Conservation (phyloP, 345 rosid genomes). For the Brassica rapa region DNA sequence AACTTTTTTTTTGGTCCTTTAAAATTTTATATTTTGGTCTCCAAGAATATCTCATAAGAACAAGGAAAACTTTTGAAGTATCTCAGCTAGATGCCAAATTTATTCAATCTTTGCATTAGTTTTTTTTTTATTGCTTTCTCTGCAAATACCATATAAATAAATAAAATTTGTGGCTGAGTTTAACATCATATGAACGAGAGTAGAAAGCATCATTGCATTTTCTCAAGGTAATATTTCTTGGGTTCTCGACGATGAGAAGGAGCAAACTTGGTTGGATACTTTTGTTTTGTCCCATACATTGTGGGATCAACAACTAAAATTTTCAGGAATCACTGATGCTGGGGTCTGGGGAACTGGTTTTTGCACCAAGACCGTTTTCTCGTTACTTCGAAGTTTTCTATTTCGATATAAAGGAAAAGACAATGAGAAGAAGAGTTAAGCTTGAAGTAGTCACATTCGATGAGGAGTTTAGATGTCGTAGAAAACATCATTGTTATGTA, state of each 20-base stretch:
- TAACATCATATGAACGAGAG: too few species aligned
- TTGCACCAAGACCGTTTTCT: background rate
- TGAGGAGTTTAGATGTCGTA: conserved; percentile 6
- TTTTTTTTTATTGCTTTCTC: too few species aligned
- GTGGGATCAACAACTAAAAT: conserved; percentile 1
- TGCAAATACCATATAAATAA: too few species aligned
- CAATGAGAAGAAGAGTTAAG: background rate
- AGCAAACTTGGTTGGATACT: background rate
- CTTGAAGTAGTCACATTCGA: background rate
- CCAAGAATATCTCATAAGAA: too few species aligned
- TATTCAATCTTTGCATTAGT: too few species aligned
- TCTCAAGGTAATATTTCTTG: background rate
- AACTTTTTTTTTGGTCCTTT: too few species aligned
- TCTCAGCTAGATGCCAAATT: too few species aligned
- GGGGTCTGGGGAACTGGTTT: background rate
- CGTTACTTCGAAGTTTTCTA: background rate
- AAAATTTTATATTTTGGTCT: too few species aligned
- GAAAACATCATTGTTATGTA: background rate
- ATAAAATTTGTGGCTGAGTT: too few species aligned
- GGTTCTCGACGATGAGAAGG: background rate
- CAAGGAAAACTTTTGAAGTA: too few species aligned
- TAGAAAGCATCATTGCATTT: too few species aligned
- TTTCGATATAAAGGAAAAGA: background rate
- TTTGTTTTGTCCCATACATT: background rate
- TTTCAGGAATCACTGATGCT: conserved; percentile 10